phyloP scores from a whole-genome alignment of 2,329 filamentous ascomycete species.

The Penicillium sp. region DNA sequence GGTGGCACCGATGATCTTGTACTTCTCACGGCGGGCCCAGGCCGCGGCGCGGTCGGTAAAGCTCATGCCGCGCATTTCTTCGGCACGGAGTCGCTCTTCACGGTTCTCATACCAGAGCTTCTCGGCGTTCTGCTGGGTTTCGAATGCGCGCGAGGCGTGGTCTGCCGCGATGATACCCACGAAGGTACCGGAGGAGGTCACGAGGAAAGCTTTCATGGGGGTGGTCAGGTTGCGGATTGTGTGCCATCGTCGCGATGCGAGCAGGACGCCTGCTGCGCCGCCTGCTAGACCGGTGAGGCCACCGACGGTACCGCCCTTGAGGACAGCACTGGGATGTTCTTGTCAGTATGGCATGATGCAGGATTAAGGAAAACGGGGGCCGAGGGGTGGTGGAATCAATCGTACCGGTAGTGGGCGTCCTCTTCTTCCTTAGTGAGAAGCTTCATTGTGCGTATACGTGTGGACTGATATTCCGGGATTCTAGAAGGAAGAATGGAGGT shows the following conservation, averaged over 20 bases:
- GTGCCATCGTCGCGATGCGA: conserved; percentile 65
- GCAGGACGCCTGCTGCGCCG: conserved; percentile 64
- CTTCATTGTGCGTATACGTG: conserved; percentile 66
- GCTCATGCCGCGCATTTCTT: conserved; percentile 54
- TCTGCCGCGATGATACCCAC: conserved; percentile 85
- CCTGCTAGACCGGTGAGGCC: conserved; percentile 62
- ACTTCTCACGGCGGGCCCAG: conserved; percentile 76
- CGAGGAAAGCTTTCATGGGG: conserved; percentile 85
- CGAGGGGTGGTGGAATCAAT: neutral
- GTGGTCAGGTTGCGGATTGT: conserved; percentile 77
- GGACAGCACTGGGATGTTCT: conserved; percentile 53
- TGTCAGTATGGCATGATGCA: conserved; percentile 16
- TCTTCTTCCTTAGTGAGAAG: conserved; percentile 93
- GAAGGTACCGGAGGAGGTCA: conserved; percentile 77
- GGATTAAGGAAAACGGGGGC: neutral
- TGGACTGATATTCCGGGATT: neutral
- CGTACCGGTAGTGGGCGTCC: conserved; percentile 70
- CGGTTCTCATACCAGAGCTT: conserved; percentile 60
- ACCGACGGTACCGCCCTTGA: conserved; percentile 74
- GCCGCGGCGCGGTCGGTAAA: conserved; percentile 58
- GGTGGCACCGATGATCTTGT: conserved; percentile 74
- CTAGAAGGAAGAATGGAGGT: conserved; percentile 1
- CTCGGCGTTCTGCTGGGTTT: conserved; percentile 64
- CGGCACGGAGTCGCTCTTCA: conserved; percentile 54
- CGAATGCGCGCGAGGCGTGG: conserved; percentile 64